These are phyloP conservation scores for Argentina anserina DNA, from an alignment of 306 rosid genomes.

Conservation along the genomic window DNA sequence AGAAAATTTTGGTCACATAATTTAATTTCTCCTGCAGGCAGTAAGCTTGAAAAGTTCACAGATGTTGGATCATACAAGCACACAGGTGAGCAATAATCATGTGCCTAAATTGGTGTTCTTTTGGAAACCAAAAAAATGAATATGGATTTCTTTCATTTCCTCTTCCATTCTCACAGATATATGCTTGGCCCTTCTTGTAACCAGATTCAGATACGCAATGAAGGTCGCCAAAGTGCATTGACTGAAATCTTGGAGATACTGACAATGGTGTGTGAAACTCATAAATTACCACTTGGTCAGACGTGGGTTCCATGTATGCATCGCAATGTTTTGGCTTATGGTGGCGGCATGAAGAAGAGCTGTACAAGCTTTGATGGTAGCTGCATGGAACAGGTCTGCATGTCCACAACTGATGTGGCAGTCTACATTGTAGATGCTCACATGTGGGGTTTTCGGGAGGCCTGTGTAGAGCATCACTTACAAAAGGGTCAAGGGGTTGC, in stretches of 20 bases:
- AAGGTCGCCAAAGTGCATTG: conserved; percentile 72
- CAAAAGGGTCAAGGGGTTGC: conserved; percentile 92
- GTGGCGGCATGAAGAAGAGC: conserved; percentile 73
- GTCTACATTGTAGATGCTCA: conserved; percentile 68
- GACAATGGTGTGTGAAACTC: conserved; percentile 76
- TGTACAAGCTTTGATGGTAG: conserved; percentile 77
- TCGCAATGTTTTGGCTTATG: conserved; percentile 69
- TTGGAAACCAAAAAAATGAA: conserved; percentile 18
- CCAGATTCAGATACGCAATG: conserved; percentile 68
- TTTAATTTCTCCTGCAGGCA: conserved; percentile 60
- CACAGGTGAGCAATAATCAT: conserved; percentile 50
- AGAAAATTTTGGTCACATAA: conserved; percentile 19
- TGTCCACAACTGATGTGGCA: conserved; percentile 82
- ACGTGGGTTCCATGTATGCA: conserved; percentile 97
- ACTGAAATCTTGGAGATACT: conserved; percentile 79
- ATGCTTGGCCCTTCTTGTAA: conserved; percentile 78
- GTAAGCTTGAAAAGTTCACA: conserved; percentile 74
- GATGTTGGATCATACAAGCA: conserved; percentile 58
- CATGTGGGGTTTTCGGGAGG: conserved; percentile 83
- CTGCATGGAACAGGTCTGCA: conserved; percentile 82
- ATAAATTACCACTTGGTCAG: conserved; percentile 84
- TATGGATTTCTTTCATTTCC: conserved; percentile 38
- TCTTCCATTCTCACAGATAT: conserved; percentile 61
- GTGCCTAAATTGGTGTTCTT: conserved; percentile 20
- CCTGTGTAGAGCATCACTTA: conserved; percentile 86